Evolutionary conservation across 176 grass and related monocot species (phyloP).

Genomic region (Echinochloa phyllopogon): DNA sequence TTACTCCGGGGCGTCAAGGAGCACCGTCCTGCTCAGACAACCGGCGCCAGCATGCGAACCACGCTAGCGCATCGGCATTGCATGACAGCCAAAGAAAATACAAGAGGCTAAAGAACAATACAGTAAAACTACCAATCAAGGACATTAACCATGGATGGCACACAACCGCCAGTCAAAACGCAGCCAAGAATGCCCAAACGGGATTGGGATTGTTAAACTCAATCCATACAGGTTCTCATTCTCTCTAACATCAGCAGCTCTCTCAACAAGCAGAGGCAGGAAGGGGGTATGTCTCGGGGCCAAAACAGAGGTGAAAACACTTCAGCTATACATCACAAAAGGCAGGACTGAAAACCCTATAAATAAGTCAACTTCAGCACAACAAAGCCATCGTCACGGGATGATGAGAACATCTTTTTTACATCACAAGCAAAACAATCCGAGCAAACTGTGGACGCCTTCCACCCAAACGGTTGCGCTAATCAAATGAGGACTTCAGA

Average conservation of each 20-base stretch:
- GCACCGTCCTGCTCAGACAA: too few species aligned
- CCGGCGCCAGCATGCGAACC: too few species aligned
- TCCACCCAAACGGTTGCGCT: slow-evolving; percentile 26
- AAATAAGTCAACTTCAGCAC: slow-evolving; percentile 55
- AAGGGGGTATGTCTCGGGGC: slow-evolving; percentile 6
- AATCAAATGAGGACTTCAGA: slow-evolving; percentile 11
- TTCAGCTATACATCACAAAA: slow-evolving; percentile 80
- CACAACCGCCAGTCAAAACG: background rate
- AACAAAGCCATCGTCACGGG: slow-evolving; percentile 27
- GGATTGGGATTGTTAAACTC: slow-evolving; percentile 45
- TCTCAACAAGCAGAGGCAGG: slow-evolving; percentile 36
- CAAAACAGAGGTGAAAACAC: slow-evolving; percentile 44
- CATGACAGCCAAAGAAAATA: background rate
- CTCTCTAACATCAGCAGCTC: slow-evolving; percentile 54
- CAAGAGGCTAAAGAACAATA: background rate
- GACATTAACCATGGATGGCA: background rate
- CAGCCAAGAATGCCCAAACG: slow-evolving; percentile 22
- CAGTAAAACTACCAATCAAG: background rate
- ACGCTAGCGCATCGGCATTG: too few species aligned
- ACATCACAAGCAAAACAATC: slow-evolving; percentile 75
- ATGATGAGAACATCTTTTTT: slow-evolving; percentile 46
- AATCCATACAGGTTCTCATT: slow-evolving; percentile 32
- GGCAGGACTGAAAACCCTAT: slow-evolving; percentile 61
- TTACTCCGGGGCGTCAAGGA: too few species aligned
- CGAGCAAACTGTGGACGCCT: slow-evolving; percentile 39